A percentile compares a stretch with the other conserved stretches of the same genome.
These are phyloP conservation scores for Saturnispora mendoncae DNA, from an alignment of 805 yeast genomes.

Conservation along the genomic window DNA sequence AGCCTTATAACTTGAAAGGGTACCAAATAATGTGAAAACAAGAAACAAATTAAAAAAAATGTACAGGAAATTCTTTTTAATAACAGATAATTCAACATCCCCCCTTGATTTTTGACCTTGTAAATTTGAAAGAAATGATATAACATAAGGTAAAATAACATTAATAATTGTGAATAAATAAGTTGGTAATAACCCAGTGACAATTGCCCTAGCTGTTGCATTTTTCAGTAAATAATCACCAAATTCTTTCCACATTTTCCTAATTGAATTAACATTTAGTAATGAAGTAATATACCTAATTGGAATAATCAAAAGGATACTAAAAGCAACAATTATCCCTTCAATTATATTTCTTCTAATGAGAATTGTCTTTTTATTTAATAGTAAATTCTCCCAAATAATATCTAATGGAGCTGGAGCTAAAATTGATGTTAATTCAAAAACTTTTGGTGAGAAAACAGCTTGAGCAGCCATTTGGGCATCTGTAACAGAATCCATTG, in stretches of 20 bases:
- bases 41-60: constrained; percentile 53
- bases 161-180: constrained; percentile 48
- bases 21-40: constrained; percentile 55
- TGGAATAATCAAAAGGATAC: constrained; percentile 44
- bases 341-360: constrained; percentile 27
- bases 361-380: constrained; percentile 33
- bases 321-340: constrained; percentile 37
- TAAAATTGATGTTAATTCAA: constrained; percentile 68
- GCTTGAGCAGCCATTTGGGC: constrained; percentile 99
- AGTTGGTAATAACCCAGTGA: constrained; percentile 57
- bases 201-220: constrained; percentile 43
- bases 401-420: constrained; percentile 98
- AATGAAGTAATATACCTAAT: constrained; percentile 50
- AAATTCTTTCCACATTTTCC: constrained; percentile 49
- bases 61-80: constrained; percentile 51
- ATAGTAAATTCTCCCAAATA: constrained; percentile 57
- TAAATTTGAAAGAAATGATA: constrained; percentile 38
- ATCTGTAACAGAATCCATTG: constrained; percentile 88
- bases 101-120: constrained; percentile 52
- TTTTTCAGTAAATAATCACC: constrained; percentile 45
- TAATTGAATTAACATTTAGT: constrained; percentile 46
- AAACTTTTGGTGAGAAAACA: constrained; percentile 80
- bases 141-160: constrained; percentile 45
- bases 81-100: constrained; percentile 48
- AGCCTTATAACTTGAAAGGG: constrained; percentile 51